A percentile compares a stretch with the other conserved stretches of the same genome.
Evolutionary conservation across 768 basidiomycete species (phyloP).

Genomic region (Chiua virens): DNA sequence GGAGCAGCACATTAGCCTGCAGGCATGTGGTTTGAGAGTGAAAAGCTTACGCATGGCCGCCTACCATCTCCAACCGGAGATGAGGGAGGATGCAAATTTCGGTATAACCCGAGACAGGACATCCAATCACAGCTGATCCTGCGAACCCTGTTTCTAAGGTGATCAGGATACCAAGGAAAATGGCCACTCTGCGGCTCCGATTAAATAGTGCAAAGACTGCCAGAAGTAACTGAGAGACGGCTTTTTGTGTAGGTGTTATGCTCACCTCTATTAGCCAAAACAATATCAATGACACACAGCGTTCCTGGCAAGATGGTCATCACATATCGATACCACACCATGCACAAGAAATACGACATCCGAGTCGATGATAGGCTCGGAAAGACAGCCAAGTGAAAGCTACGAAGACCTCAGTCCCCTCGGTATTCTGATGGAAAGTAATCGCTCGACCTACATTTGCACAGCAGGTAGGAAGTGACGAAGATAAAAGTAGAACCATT

Average conservation of each 20-base stretch:
- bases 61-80: neutral
- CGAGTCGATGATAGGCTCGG: conserved; percentile 9
- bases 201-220: conserved; percentile 34
- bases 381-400: conserved; percentile 9
- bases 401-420: neutral
- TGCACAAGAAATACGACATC: conserved; percentile 8
- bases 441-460: conserved; percentile 8
- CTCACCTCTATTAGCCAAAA: conserved; percentile 28
- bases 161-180: conserved; percentile 11
- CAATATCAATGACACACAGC: conserved; percentile 19
- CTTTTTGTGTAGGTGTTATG: neutral
- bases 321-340: conserved; percentile 10
- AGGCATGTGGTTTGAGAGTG: neutral
- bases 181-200: conserved; percentile 29
- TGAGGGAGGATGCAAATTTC: conserved; percentile 28
- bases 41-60: conserved; percentile 16
- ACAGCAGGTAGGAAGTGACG: conserved; percentile 11
- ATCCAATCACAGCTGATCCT: conserved; percentile 21
- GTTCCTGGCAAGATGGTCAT: conserved; percentile 4
- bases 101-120: neutral
- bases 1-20: neutral
- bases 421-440: neutral
- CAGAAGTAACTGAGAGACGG: neutral
- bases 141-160: conserved; percentile 16
- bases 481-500: conserved; percentile 21